phyloP scores from a whole-genome alignment of 345 rosid species.

The Euphorbia pulcherrima region DNA sequence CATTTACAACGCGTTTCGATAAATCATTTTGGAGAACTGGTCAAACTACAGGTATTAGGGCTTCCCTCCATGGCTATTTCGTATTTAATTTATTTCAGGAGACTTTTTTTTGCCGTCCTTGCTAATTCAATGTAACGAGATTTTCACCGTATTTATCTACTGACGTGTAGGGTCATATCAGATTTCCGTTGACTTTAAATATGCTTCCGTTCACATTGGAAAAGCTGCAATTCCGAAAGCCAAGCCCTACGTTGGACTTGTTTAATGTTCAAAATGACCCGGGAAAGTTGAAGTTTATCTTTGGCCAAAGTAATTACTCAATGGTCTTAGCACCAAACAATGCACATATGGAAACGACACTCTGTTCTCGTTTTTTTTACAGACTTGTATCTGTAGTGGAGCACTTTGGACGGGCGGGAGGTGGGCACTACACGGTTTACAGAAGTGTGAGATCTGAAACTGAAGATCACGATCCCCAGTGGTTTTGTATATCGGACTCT shows the following conservation, averaged over 20 bases:
- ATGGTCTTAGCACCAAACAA: constrained; percentile 15
- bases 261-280: constrained; percentile 18
- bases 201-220: constrained; percentile 41
- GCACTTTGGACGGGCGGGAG: constrained; percentile 71
- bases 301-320: constrained; percentile 18
- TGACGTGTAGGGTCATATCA: constrained; percentile 54
- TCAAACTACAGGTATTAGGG: constrained; percentile 61
- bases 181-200: constrained; percentile 54
- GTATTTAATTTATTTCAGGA: neutral
- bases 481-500: constrained; percentile 86
- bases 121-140: constrained; percentile 7
- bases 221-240: constrained; percentile 28
- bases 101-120: constrained; percentile 2
- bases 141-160: neutral
- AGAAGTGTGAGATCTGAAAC: constrained; percentile 40
- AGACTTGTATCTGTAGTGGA: constrained; percentile 73
- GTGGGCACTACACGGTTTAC: constrained; percentile 83
- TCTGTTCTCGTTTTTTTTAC: constrained; percentile 34
- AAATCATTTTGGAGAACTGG: constrained; percentile 54
- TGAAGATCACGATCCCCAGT: constrained; percentile 24
- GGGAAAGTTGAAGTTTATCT: constrained; percentile 19
- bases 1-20: constrained; percentile 70
- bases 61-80: neutral
- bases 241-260: constrained; percentile 19
- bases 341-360: constrained; percentile 1